Evolutionary conservation across 257 asterid species (phyloP).

Genomic region (Ligustrum vulgare): DNA sequence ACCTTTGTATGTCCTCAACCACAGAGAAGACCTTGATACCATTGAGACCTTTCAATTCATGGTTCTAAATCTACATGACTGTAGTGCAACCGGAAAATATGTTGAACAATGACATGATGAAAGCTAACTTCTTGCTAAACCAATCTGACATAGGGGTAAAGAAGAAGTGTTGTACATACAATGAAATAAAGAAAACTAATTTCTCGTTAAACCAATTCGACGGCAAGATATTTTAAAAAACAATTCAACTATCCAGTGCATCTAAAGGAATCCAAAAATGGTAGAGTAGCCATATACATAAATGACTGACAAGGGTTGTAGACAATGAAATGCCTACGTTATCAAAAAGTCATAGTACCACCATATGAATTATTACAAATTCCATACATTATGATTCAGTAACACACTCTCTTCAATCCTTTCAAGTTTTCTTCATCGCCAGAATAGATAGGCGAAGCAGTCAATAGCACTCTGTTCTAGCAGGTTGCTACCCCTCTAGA

Average conservation of each 20-base stretch:
- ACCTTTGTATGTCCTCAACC: not conserved
- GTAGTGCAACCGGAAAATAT: not conserved
- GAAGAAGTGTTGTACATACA: too few relatives aligned
- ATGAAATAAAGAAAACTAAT: not conserved
- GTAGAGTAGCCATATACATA: not conserved
- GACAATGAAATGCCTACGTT: not conserved
- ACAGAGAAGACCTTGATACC: not conserved
- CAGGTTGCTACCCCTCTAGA: not conserved
- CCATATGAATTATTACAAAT: not conserved
- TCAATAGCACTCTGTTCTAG: too few relatives aligned
- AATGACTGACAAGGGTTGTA: not conserved
- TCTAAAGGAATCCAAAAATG: not conserved
- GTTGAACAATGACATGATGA: not conserved
- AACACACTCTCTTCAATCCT: not conserved
- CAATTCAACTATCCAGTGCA: not conserved
- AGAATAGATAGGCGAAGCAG: too few relatives aligned
- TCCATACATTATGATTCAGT: not conserved
- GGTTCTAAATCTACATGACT: not conserved
- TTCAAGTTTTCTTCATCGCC: not conserved
- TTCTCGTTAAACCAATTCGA: not conserved
- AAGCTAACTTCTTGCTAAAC: not conserved
- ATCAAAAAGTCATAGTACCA: not conserved
- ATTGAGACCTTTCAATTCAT: not conserved
- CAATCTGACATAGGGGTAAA: not conserved
- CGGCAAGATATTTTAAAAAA: too few relatives aligned